These are phyloP conservation scores for Vaccinium darrowii DNA, from an alignment of 148 eudicot species.

Conservation along the genomic window DNA sequence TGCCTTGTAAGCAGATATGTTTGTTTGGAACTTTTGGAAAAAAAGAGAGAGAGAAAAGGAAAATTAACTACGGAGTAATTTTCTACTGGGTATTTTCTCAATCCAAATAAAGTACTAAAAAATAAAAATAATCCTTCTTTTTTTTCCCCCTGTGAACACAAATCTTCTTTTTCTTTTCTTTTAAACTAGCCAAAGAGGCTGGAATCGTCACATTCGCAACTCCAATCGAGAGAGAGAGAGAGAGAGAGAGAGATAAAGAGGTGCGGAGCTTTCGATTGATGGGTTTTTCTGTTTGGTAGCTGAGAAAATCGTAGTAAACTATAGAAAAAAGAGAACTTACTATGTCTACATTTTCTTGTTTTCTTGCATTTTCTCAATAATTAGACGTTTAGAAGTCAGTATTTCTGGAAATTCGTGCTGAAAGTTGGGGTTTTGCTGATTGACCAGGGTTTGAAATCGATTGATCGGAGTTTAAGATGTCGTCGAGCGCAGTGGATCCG, in stretches of 20 bases:
- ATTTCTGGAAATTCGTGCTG: background rate
- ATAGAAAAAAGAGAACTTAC: background rate
- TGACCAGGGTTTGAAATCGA: background rate
- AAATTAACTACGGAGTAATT: too few species aligned
- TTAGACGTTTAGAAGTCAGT: background rate
- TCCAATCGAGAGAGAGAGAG: background rate
- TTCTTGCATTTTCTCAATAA: background rate
- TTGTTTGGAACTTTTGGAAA: too few species aligned
- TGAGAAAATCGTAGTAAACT: background rate
- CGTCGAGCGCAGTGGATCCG: slow-evolving; percentile 37
- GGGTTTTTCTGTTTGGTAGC: background rate
- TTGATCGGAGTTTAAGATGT: slow-evolving; percentile 12
- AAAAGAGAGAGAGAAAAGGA: too few species aligned
- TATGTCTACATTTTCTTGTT: background rate
- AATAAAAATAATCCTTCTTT: too few species aligned
- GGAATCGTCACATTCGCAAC: too few species aligned
- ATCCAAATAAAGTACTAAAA: too few species aligned
- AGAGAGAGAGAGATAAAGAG: background rate
- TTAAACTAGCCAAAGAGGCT: too few species aligned
- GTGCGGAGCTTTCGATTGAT: background rate
- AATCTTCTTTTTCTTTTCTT: too few species aligned
- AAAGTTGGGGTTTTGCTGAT: background rate
- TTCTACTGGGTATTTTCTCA: too few species aligned
- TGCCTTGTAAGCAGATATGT: too few species aligned
- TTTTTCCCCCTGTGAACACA: too few species aligned